Evolutionary conservation across 305 asterid species (phyloP).

Genomic region (Fraxinus nigra): DNA sequence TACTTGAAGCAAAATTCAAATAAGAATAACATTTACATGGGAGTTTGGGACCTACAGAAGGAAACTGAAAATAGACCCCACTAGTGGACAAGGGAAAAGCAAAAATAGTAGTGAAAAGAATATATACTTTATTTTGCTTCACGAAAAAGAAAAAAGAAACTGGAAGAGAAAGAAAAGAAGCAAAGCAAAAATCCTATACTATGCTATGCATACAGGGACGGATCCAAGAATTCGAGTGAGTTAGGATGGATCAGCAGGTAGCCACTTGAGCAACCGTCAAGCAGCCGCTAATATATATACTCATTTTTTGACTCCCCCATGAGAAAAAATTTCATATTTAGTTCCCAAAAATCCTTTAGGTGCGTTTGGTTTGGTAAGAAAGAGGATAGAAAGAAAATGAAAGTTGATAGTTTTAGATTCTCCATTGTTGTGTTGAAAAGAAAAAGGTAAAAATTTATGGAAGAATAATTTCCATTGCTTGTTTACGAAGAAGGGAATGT

Average conservation of each 20-base stretch:
- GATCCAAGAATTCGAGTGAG: too few relatives aligned
- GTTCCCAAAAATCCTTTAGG: not conserved
- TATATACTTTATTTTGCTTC: constrained; percentile 18
- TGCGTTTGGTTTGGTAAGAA: not conserved
- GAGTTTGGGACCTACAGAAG: too few relatives aligned
- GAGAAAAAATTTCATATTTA: not conserved
- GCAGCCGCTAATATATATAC: too few relatives aligned
- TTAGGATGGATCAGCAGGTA: too few relatives aligned
- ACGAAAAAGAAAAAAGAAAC: constrained; percentile 17
- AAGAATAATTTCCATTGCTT: not conserved
- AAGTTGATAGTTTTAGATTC: not conserved
- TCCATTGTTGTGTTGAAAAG: not conserved
- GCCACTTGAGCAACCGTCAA: too few relatives aligned
- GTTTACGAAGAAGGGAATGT: not conserved
- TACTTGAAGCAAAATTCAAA: not conserved
- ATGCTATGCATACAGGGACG: not conserved
- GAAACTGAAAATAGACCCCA: constrained; percentile 28
- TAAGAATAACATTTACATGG: not conserved
- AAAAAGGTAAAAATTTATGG: not conserved
- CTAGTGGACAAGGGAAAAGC: constrained; percentile 32
- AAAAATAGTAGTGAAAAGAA: constrained; percentile 10
- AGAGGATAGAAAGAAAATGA: not conserved
- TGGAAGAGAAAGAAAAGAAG: not conserved
- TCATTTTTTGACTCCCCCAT: not conserved
- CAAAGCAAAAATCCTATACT: not conserved